Evolutionary conservation across 257 asterid species (phyloP).

Genomic region (Henckelia pumila): DNA sequence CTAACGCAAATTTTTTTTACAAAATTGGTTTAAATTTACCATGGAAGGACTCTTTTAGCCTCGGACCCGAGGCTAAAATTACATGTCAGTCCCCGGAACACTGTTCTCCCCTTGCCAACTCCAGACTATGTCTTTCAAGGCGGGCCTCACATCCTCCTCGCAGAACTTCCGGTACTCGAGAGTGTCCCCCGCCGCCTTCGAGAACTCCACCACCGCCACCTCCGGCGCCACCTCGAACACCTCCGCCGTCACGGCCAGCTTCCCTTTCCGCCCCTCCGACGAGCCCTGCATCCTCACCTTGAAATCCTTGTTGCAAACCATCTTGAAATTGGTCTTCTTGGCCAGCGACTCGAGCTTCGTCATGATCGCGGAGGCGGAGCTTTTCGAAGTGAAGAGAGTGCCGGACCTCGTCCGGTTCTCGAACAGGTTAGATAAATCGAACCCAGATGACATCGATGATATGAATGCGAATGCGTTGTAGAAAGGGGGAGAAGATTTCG

Average conservation of each 20-base stretch:
- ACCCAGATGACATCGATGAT: slow-evolving; percentile 85
- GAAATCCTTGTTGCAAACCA: slow-evolving; percentile 47
- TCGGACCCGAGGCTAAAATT: background rate
- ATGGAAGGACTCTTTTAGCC: background rate
- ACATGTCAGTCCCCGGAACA: slow-evolving; percentile 22
- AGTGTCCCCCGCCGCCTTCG: slow-evolving; percentile 77
- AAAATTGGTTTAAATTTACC: background rate
- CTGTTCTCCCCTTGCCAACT: slow-evolving; percentile 88
- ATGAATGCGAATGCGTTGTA: slow-evolving; percentile 78
- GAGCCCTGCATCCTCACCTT: slow-evolving; percentile 66
- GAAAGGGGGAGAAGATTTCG: slow-evolving; percentile 60
- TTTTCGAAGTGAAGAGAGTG: slow-evolving; percentile 63
- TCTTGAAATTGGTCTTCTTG: slow-evolving; percentile 47
- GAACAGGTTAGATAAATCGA: slow-evolving; percentile 62
- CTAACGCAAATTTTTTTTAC: background rate
- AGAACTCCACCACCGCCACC: slow-evolving; percentile 75
- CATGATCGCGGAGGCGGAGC: slow-evolving; percentile 50
- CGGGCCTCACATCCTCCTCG: slow-evolving; percentile 74
- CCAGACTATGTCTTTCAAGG: slow-evolving; percentile 87
- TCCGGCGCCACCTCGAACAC: slow-evolving; percentile 80
- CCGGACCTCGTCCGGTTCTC: slow-evolving; percentile 46
- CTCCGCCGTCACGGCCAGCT: slow-evolving; percentile 59
- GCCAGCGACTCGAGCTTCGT: slow-evolving; percentile 56
- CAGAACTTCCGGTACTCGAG: slow-evolving; percentile 71
- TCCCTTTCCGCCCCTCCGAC: slow-evolving; percentile 69